phyloP scores from a whole-genome alignment of 2,329 filamentous ascomycete genomes.

The Daldinia sp. region DNA sequence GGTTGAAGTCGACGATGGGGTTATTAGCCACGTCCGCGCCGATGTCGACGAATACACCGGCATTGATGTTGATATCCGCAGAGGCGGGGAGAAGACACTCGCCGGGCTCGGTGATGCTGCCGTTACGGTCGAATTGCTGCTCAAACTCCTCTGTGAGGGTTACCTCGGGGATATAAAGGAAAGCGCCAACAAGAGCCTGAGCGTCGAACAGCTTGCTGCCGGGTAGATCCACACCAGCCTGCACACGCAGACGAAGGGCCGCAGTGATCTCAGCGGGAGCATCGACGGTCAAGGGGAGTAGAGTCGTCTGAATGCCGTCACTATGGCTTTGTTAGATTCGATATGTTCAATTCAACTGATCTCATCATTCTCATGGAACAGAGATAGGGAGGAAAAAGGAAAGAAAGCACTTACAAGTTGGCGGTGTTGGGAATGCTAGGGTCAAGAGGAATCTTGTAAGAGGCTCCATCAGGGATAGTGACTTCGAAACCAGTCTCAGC shows the following conservation, averaged over 20 bases:
- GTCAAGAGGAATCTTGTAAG: constrained; percentile 40
- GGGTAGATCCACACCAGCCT: constrained; percentile 40
- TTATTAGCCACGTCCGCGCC: constrained; percentile 39
- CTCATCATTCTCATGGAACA: background rate
- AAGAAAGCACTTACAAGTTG: constrained; percentile 41
- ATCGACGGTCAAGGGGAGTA: constrained; percentile 39
- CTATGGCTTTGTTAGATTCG: too few relatives aligned
- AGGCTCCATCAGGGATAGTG: constrained; percentile 39
- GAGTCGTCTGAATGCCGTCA: constrained; percentile 34
- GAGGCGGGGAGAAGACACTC: constrained; percentile 36
- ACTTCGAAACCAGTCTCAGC: constrained; percentile 41
- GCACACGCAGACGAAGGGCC: constrained; percentile 38
- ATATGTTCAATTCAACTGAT: too few relatives aligned
- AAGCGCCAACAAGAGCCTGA: constrained; percentile 40
- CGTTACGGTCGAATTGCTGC: constrained; percentile 12
- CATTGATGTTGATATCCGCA: constrained; percentile 45
- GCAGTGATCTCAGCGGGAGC: constrained; percentile 37
- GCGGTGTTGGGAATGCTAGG: constrained; percentile 31
- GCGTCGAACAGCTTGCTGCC: constrained; percentile 34
- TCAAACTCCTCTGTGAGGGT: constrained; percentile 25
- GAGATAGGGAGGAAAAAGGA: background rate
- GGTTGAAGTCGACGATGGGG: constrained; percentile 38
- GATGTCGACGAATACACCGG: constrained; percentile 43
- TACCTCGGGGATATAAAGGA: constrained; percentile 42
- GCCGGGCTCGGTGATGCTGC: constrained; percentile 3